Base-by-base conservation (phyloP, 371 early-diverging fungal species). In the Catenaria anguillulae region DNA sequence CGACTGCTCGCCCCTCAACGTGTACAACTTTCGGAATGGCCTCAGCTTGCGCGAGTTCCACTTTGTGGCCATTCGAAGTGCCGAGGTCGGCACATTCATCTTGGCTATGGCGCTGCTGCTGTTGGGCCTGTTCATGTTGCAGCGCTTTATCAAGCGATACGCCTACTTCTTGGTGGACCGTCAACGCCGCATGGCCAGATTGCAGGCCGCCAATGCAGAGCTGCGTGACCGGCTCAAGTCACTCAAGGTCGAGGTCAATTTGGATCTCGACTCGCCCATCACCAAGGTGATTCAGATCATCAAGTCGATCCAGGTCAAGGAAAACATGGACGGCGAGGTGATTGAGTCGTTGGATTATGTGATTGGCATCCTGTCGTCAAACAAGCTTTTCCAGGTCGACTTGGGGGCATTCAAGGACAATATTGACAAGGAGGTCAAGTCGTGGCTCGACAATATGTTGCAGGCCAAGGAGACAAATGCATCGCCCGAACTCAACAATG, bases 211-310 rank as follows among this genome's bases (percentile, higher is more conserved):
- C 58, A 75, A 75, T 43, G 65, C 66, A 17, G 67, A 73, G 43
- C 59, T 75, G 35, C 65, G 68, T 60, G 62, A 43, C 10, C 69
- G 71, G 58, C 67, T 75, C 36, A 63, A 65, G 45, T 52, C 65
- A 65, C 66, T 71, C 34, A 66, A 66, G 42, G 64, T 61, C 36
- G 73, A 75, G 17, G 63, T 63, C 36, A 59, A 72, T 19, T 54
- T 77, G 61, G 77, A 77, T 56, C 64, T 77, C 40, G 76, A 77
- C 60, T 71, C 75, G 42, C 77, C 77, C n/a, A 71, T 77, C 61
- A 73, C 73, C 26, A 77, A 77, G 58, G 77, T 76, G 33, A 74
- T 75, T 60, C 71, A 70, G 61, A 55, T 70, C 34, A 74, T 77
- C 54, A 58, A 66, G 24, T 62, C 43, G 34, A 67, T 77, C 36